Evolutionary conservation across 495 filamentous ascomycete genomes (phyloP).

Genomic region (Tetracladium marchalianum): DNA sequence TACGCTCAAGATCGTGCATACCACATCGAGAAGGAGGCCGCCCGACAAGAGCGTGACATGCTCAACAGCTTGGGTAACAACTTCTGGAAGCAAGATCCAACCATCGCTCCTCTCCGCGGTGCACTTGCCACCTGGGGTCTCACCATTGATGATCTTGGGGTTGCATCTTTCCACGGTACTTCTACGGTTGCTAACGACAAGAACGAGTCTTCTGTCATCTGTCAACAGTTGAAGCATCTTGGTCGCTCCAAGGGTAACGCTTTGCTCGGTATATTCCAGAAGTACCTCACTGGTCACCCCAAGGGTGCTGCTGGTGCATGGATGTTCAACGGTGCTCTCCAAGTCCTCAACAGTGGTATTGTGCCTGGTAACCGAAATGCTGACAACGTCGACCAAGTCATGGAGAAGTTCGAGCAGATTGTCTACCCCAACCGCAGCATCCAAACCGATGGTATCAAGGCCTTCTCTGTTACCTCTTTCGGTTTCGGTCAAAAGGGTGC

Average conservation of each 20-base stretch:
- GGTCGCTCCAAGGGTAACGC: constrained; percentile 95
- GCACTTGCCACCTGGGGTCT: constrained; percentile 95
- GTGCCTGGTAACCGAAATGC: constrained; percentile 97
- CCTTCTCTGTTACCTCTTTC: constrained; percentile 97
- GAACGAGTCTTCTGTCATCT: constrained; percentile 97
- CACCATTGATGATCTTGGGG: constrained; percentile 88
- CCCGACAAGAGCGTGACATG: constrained; percentile 83
- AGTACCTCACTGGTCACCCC: constrained; percentile 96
- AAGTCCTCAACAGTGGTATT: constrained; percentile 84
- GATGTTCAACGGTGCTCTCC: constrained; percentile 98
- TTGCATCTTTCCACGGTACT: constrained; percentile 97
- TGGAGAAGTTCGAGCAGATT: constrained; percentile 97
- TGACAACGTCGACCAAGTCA: constrained; percentile 90
- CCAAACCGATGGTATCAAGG: constrained; percentile 96
- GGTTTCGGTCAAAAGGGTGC: constrained; percentile 99
- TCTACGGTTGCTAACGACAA: constrained; percentile 99
- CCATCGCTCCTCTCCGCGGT: constrained; percentile 89
- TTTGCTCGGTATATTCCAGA: constrained; percentile 96
- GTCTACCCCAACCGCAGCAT: constrained; percentile 91
- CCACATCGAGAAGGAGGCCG: constrained; percentile 84
- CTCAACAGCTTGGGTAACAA: constrained; percentile 87
- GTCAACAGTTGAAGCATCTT: constrained; percentile 91
- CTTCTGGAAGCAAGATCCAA: constrained; percentile 94
- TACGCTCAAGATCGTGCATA: constrained; percentile 76
- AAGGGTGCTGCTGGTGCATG: constrained; percentile 98